A percentile compares a stretch with the other conserved stretches of the same genome.
Conservation (phyloP, 257 asterid genomes). For the Solanum dulcamara region DNA sequence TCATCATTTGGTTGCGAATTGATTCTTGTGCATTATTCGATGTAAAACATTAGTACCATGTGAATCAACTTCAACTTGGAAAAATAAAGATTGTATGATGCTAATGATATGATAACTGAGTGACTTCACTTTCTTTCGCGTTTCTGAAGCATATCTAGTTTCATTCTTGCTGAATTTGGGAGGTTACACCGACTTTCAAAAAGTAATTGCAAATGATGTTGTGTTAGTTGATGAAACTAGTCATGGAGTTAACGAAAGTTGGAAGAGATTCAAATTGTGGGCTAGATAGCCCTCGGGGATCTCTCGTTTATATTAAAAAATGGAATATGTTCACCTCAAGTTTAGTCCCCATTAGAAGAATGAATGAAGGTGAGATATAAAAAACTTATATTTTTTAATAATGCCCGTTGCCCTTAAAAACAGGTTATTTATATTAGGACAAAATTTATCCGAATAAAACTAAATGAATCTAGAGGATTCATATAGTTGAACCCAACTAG, state of each 20-base stretch:
- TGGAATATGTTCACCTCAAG: background rate
- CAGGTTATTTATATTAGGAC: no score
- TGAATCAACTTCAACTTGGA: background rate
- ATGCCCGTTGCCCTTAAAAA: no score
- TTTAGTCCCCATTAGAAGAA: background rate
- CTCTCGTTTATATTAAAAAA: background rate
- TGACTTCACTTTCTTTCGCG: background rate
- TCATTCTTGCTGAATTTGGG: background rate
- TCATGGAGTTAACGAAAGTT: background rate
- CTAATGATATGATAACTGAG: background rate
- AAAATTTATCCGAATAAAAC: no score
- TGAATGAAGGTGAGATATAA: background rate
- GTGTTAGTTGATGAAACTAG: background rate
- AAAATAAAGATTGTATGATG: background rate
- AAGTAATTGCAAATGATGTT: background rate
- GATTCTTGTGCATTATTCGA: background rate
- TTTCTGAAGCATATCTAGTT: background rate
- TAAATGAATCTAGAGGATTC: no score
- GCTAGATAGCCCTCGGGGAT: background rate
- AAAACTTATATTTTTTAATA: no score
- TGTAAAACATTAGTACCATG: background rate
- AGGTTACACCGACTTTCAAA: background rate
- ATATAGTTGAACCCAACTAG: no score
- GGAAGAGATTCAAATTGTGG: background rate
- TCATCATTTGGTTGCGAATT: background rate